Base-by-base conservation (phyloP, 495 filamentous ascomycete species). In the Talaromyces wortmannii region DNA sequence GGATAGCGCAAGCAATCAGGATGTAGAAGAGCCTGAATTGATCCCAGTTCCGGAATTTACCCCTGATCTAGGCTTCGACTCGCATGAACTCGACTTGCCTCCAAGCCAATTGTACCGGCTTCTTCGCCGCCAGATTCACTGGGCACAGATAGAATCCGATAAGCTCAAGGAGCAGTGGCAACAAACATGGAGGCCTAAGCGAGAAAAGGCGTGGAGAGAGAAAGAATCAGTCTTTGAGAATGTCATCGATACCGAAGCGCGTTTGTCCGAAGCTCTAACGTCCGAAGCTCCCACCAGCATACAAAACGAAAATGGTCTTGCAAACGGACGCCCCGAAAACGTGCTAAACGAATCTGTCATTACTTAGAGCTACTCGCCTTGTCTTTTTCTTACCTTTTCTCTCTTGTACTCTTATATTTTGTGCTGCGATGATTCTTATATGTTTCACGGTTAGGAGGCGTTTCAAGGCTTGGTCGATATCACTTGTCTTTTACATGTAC, bases 121-220 rank as follows among this genome's bases (percentile, higher is more conserved):
- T 2, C 81, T 95, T 31, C 84, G 88, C 29, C 78, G 87, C 45
- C 88, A 96, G 63, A 73, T 95, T 13, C 79, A 83, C 54, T 96
- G 92, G 91, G 85, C 87, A 2, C 81, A 88, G 66, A 78, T 85
- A 53, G 92, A 94, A 48, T 69, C 75, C 12, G 77, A 82, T 23
- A 69, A 78, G 36, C 67, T 97, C 40, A 77, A 77, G 44, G 67
- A 64, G 1, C 84, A 92, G 48, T 80, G 82, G 72, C 85, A 23
- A 23, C 23, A 85, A 55, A 71, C 65, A 17, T 73, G 89, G 60
- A 84, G 90, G 63, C 81, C 80, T 46, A 69, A 80, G 57, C 81
- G 88, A 56, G 84, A 83, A 67, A 75, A 85, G 30, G 88, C 94
- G 57, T 97, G 91, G 90, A 67, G 82, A 3, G 86, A 87, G 66